phyloP scores from a whole-genome alignment of 2,329 filamentous ascomycete species.

The Aspergillus sp. region DNA sequence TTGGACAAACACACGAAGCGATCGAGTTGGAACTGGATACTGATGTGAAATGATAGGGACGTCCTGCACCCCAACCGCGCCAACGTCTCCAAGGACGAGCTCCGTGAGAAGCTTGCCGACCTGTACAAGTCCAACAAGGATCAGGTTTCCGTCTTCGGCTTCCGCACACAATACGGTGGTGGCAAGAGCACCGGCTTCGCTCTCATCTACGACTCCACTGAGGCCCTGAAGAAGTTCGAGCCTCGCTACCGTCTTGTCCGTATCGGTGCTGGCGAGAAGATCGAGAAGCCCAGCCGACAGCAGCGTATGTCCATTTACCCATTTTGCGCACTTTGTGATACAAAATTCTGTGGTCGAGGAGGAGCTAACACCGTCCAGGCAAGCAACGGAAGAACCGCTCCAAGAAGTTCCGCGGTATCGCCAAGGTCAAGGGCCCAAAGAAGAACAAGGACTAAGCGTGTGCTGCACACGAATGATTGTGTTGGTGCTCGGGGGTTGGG shows the following conservation, averaged over 20 bases:
- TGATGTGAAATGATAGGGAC: constrained; percentile 63
- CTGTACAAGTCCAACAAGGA: constrained; percentile 99
- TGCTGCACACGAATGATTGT: constrained; percentile 25
- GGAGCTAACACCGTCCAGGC: constrained; percentile 59
- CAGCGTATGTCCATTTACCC: constrained; percentile 74
- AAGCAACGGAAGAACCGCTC: constrained; percentile 99
- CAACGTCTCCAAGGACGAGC: constrained; percentile 99
- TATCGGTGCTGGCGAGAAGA: constrained; percentile 87
- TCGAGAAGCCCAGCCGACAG: constrained; percentile 97
- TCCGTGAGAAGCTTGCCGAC: constrained; percentile 88
- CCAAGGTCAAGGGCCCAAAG: constrained; percentile 97
- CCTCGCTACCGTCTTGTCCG: constrained; percentile 95
- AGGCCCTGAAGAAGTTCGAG: constrained; percentile 99
- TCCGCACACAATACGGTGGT: constrained; percentile 98
- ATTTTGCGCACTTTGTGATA: neutral
- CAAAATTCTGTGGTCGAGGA: neutral
- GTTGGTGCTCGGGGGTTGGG: constrained; percentile 28
- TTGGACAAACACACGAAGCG: neutral
- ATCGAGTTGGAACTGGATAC: constrained; percentile 3
- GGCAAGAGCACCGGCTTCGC: constrained; percentile 99
- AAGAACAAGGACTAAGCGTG: constrained; percentile 77
- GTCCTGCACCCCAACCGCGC: constrained; percentile 98
- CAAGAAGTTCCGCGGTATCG: constrained; percentile 97
- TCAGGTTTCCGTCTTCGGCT: constrained; percentile 95
- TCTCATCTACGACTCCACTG: constrained; percentile 95